Evolutionary conservation across 2,329 filamentous ascomycete genomes (phyloP).

Genomic region (Cordyceps farinosa): DNA sequence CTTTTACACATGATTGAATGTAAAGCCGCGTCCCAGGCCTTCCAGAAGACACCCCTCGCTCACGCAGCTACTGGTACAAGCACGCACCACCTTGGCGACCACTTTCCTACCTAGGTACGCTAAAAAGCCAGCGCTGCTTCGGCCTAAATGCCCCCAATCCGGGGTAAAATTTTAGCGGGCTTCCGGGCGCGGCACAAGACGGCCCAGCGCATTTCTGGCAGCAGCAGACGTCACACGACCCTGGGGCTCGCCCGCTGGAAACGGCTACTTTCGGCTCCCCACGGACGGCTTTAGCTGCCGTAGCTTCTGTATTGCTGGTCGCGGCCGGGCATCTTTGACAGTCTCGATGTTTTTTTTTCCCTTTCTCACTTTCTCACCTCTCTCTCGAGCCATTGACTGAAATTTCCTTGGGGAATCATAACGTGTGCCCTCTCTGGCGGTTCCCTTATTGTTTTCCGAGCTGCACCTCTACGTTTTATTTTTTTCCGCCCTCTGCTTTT

Average conservation of each 20-base stretch:
- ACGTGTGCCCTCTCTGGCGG: neutral
- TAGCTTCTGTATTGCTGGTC: conserved; percentile 13
- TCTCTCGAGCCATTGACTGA: conserved; percentile 7
- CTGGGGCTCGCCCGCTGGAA: neutral
- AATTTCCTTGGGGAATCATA: neutral
- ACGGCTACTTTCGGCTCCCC: conserved; percentile 34
- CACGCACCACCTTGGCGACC: too few species aligned
- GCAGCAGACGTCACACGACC: conserved; percentile 6
- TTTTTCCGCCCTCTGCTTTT: neutral
- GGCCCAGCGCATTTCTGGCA: conserved; percentile 5
- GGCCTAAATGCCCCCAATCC: neutral
- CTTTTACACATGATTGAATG: too few species aligned
- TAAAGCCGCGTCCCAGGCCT: too few species aligned
- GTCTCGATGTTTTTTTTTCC: conserved; percentile 2
- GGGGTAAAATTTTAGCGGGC: conserved; percentile 9
- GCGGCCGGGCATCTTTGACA: conserved; percentile 6
- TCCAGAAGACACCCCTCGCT: too few species aligned
- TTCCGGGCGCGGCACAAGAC: conserved; percentile 8
- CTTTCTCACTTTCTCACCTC: conserved; percentile 18
- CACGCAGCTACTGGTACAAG: too few species aligned
- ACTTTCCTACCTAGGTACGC: neutral
- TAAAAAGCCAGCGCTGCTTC: neutral
- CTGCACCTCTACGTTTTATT: neutral
- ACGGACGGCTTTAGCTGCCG: conserved; percentile 24
- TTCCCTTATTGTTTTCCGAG: neutral